Evolutionary conservation across 2,329 filamentous ascomycete species (phyloP).

Genomic region (Xylaria sp.): DNA sequence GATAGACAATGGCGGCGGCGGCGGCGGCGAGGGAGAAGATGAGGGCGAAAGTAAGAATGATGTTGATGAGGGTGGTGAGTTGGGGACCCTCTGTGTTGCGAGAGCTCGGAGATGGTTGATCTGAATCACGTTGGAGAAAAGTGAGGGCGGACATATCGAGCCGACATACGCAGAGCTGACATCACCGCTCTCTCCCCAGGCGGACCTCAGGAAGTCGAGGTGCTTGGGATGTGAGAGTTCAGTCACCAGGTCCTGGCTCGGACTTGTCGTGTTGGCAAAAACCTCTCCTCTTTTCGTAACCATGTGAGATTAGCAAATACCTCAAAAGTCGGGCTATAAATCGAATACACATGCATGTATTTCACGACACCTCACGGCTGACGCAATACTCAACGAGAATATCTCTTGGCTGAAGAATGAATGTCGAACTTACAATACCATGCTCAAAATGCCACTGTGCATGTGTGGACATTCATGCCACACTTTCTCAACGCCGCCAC

Average conservation of each 20-base stretch:
- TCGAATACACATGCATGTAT: not conserved
- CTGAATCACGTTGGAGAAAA: constrained; percentile 23
- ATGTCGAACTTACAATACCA: constrained; percentile 43
- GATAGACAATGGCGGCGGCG: not conserved
- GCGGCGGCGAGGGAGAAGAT: not conserved
- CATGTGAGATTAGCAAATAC: not conserved
- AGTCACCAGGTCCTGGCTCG: constrained; percentile 44
- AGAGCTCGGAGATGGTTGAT: constrained; percentile 36
- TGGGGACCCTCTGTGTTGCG: constrained; percentile 4
- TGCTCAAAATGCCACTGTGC: constrained; percentile 33
- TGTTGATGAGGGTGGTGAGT: not conserved
- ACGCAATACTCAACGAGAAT: not conserved
- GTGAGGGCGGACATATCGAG: constrained; percentile 32
- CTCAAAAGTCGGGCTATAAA: not conserved
- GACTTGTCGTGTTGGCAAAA: constrained; percentile 51
- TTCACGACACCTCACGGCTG: too few relatives aligned
- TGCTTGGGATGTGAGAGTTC: constrained; percentile 40
- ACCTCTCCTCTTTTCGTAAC: constrained; percentile 45
- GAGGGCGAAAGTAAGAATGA: not conserved
- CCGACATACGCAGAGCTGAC: constrained; percentile 31
- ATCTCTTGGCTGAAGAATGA: constrained; percentile 1
- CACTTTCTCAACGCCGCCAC: constrained; percentile 46
- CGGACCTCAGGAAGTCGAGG: constrained; percentile 41
- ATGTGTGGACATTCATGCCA: constrained; percentile 34
- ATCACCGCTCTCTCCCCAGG: constrained; percentile 35